phyloP scores from a whole-genome alignment of 163 green algal genomes.

The Scenedesmus sp. region DNA sequence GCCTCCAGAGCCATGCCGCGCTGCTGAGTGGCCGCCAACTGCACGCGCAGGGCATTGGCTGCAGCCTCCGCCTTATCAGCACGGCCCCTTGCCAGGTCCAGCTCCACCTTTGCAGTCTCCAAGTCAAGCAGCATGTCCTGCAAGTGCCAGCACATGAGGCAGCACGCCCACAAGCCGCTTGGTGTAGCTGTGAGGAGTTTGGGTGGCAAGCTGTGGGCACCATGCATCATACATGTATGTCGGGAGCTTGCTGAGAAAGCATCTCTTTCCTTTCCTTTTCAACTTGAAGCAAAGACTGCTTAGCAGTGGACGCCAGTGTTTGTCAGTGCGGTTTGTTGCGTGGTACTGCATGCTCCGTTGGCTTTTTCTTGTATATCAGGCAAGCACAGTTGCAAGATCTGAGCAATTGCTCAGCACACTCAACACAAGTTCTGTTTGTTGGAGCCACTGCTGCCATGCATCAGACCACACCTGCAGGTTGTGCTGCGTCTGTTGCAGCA shows the following conservation, averaged over 20 bases:
- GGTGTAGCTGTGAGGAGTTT: too few relatives aligned
- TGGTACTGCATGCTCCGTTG: too few relatives aligned
- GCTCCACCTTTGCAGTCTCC: conserved; percentile 40
- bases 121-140: conserved; percentile 51
- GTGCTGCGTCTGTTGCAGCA: conserved; percentile 43
- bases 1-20: conserved; percentile 6
- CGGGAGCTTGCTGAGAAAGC: neutral
- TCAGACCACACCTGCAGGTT: conserved; percentile 29
- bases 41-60: neutral
- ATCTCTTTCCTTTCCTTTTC: neutral
- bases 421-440: neutral
- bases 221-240: neutral
- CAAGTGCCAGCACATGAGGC: neutral
- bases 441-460: neutral
- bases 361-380: neutral
- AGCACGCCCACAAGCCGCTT: neutral
- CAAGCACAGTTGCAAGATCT: too few relatives aligned
- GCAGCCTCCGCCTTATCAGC: conserved; percentile 16
- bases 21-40: conserved; percentile 15
- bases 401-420: too few relatives aligned
- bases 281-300: neutral
- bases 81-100: conserved; percentile 27
- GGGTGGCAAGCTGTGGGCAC: neutral
- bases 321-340: too few relatives aligned
- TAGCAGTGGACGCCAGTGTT: too few relatives aligned